phyloP scores from a whole-genome alignment of 495 filamentous ascomycete genomes.

The Hypoxylon trugodes region DNA sequence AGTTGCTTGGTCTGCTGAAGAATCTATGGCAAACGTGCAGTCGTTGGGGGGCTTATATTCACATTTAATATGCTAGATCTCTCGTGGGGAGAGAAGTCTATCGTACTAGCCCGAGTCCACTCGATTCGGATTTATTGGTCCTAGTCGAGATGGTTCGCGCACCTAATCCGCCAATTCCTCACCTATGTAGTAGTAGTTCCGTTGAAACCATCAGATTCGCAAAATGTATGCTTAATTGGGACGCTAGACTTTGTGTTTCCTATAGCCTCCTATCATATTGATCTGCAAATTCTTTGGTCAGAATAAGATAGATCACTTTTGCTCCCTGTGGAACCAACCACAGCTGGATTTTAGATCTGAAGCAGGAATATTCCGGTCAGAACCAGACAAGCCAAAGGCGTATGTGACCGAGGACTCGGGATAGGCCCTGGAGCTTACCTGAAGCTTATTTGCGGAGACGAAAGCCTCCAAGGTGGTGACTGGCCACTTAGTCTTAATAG shows the following conservation, averaged over 20 bases:
- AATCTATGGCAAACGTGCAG: not conserved
- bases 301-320: slow-evolving; percentile 30
- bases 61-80: slow-evolving; percentile 14
- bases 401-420: slow-evolving; percentile 17
- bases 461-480: slow-evolving; percentile 22
- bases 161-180: slow-evolving; percentile 5
- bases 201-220: slow-evolving; percentile 13
- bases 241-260: slow-evolving; percentile 31
- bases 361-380: slow-evolving; percentile 17
- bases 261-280: slow-evolving; percentile 27
- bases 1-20: not conserved
- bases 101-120: slow-evolving; percentile 7
- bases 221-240: slow-evolving; percentile 20
- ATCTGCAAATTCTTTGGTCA: slow-evolving; percentile 36
- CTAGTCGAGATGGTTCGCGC: slow-evolving; percentile 29
- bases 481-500: slow-evolving; percentile 16
- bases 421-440: slow-evolving; percentile 17
- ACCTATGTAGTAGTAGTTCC: slow-evolving; percentile 18
- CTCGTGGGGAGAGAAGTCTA: not conserved
- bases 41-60: not conserved
- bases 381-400: slow-evolving; percentile 3
- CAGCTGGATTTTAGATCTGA: slow-evolving; percentile 20
- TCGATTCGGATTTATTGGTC: not conserved
- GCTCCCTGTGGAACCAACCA: slow-evolving; percentile 25
- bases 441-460: slow-evolving; percentile 30